phyloP scores from a whole-genome alignment of 768 basidiomycete species.

The Lentinula boryana region DNA sequence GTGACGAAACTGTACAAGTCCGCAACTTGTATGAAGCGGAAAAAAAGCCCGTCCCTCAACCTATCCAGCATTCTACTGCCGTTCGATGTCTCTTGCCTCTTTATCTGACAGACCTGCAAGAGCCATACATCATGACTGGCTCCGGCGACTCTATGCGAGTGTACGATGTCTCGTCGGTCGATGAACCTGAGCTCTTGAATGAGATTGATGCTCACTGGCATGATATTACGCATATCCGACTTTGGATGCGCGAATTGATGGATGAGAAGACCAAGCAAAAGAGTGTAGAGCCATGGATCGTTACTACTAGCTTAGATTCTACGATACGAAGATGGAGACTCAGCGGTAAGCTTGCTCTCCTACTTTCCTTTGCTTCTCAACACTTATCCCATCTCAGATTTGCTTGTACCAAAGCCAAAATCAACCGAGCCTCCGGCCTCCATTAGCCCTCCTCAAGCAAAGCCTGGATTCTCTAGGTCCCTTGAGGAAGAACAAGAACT shows the following conservation, averaged over 20 bases:
- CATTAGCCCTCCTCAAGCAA: constrained; percentile 10
- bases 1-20: constrained; percentile 80
- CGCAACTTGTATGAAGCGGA: constrained; percentile 23
- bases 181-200: constrained; percentile 64
- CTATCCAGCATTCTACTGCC: constrained; percentile 53
- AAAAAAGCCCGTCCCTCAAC: constrained; percentile 34
- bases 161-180: constrained; percentile 67
- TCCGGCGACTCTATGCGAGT: constrained; percentile 78
- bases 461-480: constrained; percentile 45
- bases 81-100: constrained; percentile 75
- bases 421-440: constrained; percentile 8
- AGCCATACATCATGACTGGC: constrained; percentile 77
- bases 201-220: constrained; percentile 87
- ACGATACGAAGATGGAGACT: constrained; percentile 86
- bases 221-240: constrained; percentile 70
- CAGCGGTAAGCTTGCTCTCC: constrained; percentile 36
- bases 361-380: background rate
- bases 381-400: constrained; percentile 22
- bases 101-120: constrained; percentile 51
- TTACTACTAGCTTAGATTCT: constrained; percentile 81
- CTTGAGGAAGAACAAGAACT: constrained; percentile 90
- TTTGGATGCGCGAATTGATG: constrained; percentile 57
- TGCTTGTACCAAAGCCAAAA: constrained; percentile 28
- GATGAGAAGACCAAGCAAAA: constrained; percentile 31
- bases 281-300: constrained; percentile 71